Conservation (phyloP, 1,284 basidiomycete genomes). For the Apiotrichum veenhuisii region DNA sequence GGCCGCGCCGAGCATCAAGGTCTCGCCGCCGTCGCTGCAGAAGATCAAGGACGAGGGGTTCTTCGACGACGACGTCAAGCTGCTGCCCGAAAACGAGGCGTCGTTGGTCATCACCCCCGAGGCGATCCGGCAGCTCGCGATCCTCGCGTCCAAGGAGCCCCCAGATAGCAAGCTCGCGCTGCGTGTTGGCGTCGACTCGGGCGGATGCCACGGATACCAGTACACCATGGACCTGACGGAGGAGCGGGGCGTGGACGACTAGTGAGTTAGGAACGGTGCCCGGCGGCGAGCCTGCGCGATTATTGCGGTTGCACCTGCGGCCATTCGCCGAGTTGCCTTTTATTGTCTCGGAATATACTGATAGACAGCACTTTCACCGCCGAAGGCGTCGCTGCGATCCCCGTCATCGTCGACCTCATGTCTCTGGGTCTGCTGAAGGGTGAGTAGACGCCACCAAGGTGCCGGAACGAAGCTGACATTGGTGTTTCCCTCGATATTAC, state of each 20-base stretch:
- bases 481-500: no score
- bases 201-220: constrained; percentile 59
- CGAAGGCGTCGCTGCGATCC: constrained; percentile 40
- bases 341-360: not conserved
- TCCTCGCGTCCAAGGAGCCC: constrained; percentile 48
- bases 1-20: constrained; percentile 14
- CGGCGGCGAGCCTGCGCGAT: no score
- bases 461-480: not conserved
- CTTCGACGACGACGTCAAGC: constrained; percentile 40
- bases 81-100: constrained; percentile 38
- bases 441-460: constrained; percentile 22
- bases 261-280: constrained; percentile 45
- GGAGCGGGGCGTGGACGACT: constrained; percentile 52
- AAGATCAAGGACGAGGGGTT: constrained; percentile 44
- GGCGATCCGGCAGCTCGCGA: constrained; percentile 45
- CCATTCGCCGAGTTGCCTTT: not conserved
- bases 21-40: constrained; percentile 37
- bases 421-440: constrained; percentile 48
- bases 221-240: constrained; percentile 56
- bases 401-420: constrained; percentile 45
- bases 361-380: constrained; percentile 37
- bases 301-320: no score
- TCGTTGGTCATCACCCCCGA: constrained; percentile 39
- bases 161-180: constrained; percentile 47
- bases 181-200: constrained; percentile 55